Evolutionary conservation across 768 basidiomycete genomes (phyloP).

Genomic region (Auricularia cornea): DNA sequence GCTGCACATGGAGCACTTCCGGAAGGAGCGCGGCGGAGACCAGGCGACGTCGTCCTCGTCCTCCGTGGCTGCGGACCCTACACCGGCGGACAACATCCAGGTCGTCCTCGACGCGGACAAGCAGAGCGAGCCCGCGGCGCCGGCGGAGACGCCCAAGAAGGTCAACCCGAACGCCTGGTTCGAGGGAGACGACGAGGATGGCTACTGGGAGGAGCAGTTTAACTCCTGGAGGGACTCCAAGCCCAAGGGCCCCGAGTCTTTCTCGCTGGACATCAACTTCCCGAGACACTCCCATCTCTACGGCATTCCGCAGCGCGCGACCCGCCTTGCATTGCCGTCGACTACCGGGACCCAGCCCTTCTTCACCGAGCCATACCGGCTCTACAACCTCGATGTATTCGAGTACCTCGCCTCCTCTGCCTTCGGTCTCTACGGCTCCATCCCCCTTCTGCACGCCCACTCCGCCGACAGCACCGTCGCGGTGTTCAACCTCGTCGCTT

Average conservation of each 20-base stretch:
- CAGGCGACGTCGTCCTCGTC: constrained; percentile 23
- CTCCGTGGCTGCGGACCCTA: constrained; percentile 1
- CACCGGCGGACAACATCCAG: constrained; percentile 13
- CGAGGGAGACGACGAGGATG: constrained; percentile 78
- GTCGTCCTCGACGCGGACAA: constrained; percentile 14
- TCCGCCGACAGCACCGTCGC: constrained; percentile 81
- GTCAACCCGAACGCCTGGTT: constrained; percentile 51
- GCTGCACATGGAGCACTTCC: constrained; percentile 96
- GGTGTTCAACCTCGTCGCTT: constrained; percentile 77
- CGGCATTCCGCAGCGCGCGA: constrained; percentile 95
- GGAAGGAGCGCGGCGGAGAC: constrained; percentile 36
- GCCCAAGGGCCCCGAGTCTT: constrained; percentile 94
- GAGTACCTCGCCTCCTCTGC: constrained; percentile 81
- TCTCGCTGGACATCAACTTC: constrained; percentile 89
- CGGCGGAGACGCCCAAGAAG: background rate
- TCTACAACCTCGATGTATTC: constrained; percentile 94
- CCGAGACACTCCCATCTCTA: constrained; percentile 87
- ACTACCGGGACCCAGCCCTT: constrained; percentile 71
- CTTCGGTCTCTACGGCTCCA: constrained; percentile 82
- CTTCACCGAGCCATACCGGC: constrained; percentile 86
- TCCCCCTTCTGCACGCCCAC: constrained; percentile 92
- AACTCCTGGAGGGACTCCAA: constrained; percentile 85
- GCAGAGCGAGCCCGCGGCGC: no score
- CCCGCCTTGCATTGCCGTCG: constrained; percentile 77
- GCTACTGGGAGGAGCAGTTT: constrained; percentile 85